These are phyloP conservation scores for Adansonia gregorii DNA, from an alignment of 441 rosid species.

Conservation along the genomic window DNA sequence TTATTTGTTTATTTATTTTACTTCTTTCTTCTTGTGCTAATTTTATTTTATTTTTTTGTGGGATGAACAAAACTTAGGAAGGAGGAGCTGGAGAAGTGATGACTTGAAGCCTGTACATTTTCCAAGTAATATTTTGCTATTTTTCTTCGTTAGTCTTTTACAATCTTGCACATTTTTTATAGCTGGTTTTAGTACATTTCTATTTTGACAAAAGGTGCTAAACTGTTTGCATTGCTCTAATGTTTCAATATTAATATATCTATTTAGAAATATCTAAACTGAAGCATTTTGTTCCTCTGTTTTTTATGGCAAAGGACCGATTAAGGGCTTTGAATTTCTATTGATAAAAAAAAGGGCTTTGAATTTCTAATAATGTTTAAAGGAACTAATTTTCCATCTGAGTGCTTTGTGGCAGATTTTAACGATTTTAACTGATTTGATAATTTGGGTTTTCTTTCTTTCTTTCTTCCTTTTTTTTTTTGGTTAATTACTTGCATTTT, in stretches of 20 bases:
- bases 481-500: not conserved
- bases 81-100: conserved; percentile 37
- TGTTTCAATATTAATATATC: not conserved
- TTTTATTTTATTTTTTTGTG: too few relatives aligned
- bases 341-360: too few relatives aligned
- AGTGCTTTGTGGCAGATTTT: not conserved
- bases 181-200: not conserved
- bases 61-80: conserved; percentile 33
- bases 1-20: not conserved
- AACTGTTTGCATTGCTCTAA: not conserved
- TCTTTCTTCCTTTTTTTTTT: not conserved
- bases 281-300: not conserved
- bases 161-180: not conserved
- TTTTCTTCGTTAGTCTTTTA: not conserved
- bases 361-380: not conserved
- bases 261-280: not conserved
- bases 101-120: conserved; percentile 34
- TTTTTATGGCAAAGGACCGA: not conserved
- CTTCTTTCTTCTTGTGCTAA: not conserved
- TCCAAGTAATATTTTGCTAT: conserved; percentile 28
- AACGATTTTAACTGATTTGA: not conserved
- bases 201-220: not conserved
- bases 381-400: not conserved
- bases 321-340: not conserved
- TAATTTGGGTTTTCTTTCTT: not conserved